Evolutionary conservation across 1,284 basidiomycete genomes (phyloP).

Genomic region (Phellopilus nigrolimitatus): DNA sequence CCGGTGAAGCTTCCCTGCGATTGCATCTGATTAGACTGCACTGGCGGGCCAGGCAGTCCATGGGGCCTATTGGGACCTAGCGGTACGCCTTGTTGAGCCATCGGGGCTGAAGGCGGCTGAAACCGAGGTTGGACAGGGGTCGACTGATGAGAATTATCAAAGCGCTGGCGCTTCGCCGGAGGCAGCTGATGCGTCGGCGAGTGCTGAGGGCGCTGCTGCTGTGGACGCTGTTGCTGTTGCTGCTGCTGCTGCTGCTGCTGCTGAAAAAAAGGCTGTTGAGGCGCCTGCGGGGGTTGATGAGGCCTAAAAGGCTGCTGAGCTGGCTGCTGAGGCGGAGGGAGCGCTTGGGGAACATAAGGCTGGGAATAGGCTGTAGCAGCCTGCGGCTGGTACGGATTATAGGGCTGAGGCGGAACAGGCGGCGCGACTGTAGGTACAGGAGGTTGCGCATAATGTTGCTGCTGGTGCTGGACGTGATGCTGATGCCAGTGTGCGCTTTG

Average conservation of each 20-base stretch:
- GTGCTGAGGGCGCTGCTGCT: conserved; percentile 50
- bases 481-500: conserved; percentile 55
- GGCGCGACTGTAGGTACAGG: conserved; percentile 43
- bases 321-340: conserved; percentile 31
- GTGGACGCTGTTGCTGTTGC: conserved; percentile 38
- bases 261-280: conserved; percentile 57
- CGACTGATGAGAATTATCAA: conserved; percentile 64
- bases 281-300: conserved; percentile 34
- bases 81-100: conserved; percentile 24
- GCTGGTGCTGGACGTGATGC: conserved; percentile 46
- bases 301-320: conserved; percentile 27
- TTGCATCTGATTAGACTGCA: conserved; percentile 13
- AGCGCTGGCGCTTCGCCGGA: conserved; percentile 79
- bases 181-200: conserved; percentile 65
- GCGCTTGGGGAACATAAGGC: conserved; percentile 55
- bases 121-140: conserved; percentile 38
- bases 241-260: conserved; percentile 48
- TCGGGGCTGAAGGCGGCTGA: conserved; percentile 37
- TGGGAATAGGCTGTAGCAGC: conserved; percentile 53
- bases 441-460: conserved; percentile 45
- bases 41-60: background rate
- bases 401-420: conserved; percentile 53
- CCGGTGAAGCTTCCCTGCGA: conserved; percentile 15
- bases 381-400: conserved; percentile 74
- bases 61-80: conserved; percentile 16